Conservation (phyloP, 1,284 basidiomycete genomes). For the Porodaedalea pini region DNA sequence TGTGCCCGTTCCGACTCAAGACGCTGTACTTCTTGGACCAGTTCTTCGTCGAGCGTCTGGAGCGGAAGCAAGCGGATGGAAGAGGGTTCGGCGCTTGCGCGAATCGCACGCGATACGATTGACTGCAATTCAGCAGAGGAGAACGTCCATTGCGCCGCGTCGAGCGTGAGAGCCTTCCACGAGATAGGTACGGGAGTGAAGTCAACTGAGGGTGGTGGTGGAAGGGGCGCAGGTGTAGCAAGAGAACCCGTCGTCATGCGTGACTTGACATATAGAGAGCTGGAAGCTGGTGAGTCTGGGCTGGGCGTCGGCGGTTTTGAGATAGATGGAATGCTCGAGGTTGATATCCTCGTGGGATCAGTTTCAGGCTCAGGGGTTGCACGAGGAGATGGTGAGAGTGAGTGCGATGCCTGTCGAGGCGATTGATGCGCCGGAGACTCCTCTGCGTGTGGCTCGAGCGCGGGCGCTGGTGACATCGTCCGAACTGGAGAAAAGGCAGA, state of each 20-base stretch:
- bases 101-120: slow-evolving; percentile 70
- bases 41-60: slow-evolving; percentile 53
- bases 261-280: neutral
- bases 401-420: neutral
- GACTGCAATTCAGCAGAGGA: slow-evolving; percentile 65
- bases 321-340: slow-evolving; percentile 2
- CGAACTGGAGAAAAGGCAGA: neutral
- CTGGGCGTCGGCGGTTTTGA: slow-evolving; percentile 13
- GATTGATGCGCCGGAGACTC: slow-evolving; percentile 2
- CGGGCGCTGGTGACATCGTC: neutral
- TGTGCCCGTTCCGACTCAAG: slow-evolving; percentile 42
- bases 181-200: slow-evolving; percentile 55
- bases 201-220: slow-evolving; percentile 44
- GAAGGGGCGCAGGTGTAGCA: slow-evolving; percentile 28
- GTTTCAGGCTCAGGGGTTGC: neutral
- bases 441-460: neutral
- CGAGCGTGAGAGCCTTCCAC: slow-evolving; percentile 65
- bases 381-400: neutral
- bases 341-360: neutral
- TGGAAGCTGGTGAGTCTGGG: slow-evolving; percentile 2
- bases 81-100: slow-evolving; percentile 63
- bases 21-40: slow-evolving; percentile 55
- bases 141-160: slow-evolving; percentile 74
- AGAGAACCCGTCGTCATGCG: slow-evolving; percentile 3
- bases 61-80: slow-evolving; percentile 66